These are phyloP conservation scores for Trichoderma asperelloides DNA, from an alignment of 495 filamentous ascomycete species.

Conservation along the genomic window DNA sequence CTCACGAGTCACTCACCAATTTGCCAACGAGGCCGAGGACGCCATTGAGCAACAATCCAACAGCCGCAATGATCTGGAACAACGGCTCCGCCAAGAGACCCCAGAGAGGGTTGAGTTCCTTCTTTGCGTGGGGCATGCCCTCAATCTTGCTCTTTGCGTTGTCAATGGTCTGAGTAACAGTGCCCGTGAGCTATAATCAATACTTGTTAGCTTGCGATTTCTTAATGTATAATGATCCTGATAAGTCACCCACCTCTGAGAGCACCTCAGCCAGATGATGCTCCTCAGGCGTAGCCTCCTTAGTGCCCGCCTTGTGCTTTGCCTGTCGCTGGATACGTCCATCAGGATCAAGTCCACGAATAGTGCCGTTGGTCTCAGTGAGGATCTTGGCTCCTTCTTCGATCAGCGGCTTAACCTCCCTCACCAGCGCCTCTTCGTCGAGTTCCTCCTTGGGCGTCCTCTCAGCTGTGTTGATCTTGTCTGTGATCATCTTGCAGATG, in stretches of 20 bases:
- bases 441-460: slow-evolving; percentile 80
- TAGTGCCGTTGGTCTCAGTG: slow-evolving; percentile 78
- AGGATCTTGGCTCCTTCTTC: slow-evolving; percentile 77
- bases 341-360: slow-evolving; percentile 85
- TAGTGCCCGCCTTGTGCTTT: slow-evolving; percentile 69
- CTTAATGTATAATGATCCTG: not conserved
- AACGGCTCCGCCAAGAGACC: slow-evolving; percentile 72
- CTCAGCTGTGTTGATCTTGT: slow-evolving; percentile 75
- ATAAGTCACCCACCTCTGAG: slow-evolving; percentile 43
- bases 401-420: slow-evolving; percentile 75
- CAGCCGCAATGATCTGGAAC: slow-evolving; percentile 87
- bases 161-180: slow-evolving; percentile 68
- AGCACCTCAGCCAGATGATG: slow-evolving; percentile 74
- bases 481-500: slow-evolving; percentile 77
- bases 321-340: slow-evolving; percentile 78
- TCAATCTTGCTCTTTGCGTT: slow-evolving; percentile 76
- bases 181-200: slow-evolving; percentile 59
- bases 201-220: not conserved
- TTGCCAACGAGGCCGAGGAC: slow-evolving; percentile 74
- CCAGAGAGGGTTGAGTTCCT: slow-evolving; percentile 86
- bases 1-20: slow-evolving; percentile 32
- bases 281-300: slow-evolving; percentile 80
- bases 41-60: slow-evolving; percentile 74
- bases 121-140: slow-evolving; percentile 90
- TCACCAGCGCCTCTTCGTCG: slow-evolving; percentile 82